Conservation (phyloP, 805 yeast genomes). For the Helenozyma baotianmanensis region DNA sequence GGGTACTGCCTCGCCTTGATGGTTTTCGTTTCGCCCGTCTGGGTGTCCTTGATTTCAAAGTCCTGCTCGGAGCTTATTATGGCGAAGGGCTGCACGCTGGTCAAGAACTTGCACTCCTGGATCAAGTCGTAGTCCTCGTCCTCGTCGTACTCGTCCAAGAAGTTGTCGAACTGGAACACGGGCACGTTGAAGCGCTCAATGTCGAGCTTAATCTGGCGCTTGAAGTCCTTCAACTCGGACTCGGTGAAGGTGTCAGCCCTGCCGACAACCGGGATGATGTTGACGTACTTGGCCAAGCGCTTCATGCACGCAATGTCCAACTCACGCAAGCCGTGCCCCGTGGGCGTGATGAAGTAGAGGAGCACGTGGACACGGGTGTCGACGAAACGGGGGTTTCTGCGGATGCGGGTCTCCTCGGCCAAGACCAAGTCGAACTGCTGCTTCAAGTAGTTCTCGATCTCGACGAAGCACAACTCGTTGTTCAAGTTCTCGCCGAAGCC, state of each 20-base stretch:
- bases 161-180: slow-evolving; percentile 63
- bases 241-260: slow-evolving; percentile 77
- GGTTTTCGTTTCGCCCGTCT: slow-evolving; percentile 39
- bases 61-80: slow-evolving; percentile 61
- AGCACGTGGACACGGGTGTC: slow-evolving; percentile 77
- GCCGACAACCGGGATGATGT: slow-evolving; percentile 77
- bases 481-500: slow-evolving; percentile 77
- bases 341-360: slow-evolving; percentile 72
- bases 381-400: slow-evolving; percentile 77
- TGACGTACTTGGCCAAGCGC: slow-evolving; percentile 64
- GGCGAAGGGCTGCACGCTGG: slow-evolving; percentile 72
- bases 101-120: slow-evolving; percentile 60
- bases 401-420: slow-evolving; percentile 82
- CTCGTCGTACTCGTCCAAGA: slow-evolving; percentile 50
- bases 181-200: slow-evolving; percentile 69
- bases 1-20: slow-evolving; percentile 66
- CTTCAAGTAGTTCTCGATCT: slow-evolving; percentile 61
- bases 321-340: slow-evolving; percentile 77
- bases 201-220: slow-evolving; percentile 56
- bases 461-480: slow-evolving; percentile 62
- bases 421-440: slow-evolving; percentile 76
- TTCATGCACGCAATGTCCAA: slow-evolving; percentile 71
- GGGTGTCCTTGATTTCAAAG: slow-evolving; percentile 35
- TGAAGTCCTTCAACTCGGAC: slow-evolving; percentile 57
- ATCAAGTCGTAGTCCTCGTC: slow-evolving; percentile 73